phyloP scores from a whole-genome alignment of 1,284 basidiomycete genomes.

The Cutaneotrichosporon spelunceum region DNA sequence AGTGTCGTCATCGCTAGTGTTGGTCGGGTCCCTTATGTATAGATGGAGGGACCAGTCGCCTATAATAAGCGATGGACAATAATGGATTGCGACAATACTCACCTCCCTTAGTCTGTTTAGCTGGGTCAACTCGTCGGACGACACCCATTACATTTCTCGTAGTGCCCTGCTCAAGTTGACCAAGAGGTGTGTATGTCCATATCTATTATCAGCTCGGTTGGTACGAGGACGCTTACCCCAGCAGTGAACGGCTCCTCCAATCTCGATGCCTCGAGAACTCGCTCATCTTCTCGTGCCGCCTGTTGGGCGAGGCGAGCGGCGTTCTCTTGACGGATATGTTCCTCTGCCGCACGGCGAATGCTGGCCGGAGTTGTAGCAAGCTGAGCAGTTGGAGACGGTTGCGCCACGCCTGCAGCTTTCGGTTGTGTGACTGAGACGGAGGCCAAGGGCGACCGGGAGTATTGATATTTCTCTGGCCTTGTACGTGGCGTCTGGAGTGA shows the following conservation, averaged over 20 bases:
- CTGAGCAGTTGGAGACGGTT: neutral
- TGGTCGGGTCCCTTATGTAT: slow-evolving; percentile 33
- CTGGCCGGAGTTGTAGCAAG: neutral
- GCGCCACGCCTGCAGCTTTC: neutral
- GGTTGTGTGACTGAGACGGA: no score
- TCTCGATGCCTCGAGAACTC: neutral
- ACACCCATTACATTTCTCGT: slow-evolving; percentile 20
- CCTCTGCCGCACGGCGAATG: neutral
- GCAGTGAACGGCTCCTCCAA: neutral
- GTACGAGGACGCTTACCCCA: neutral
- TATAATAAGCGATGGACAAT: neutral
- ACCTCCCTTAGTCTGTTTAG: slow-evolving; percentile 2
- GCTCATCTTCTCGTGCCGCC: neutral
- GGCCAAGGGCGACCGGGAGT: no score
- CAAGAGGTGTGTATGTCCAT: slow-evolving; percentile 15
- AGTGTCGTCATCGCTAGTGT: slow-evolving; percentile 27
- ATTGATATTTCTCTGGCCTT: no score
- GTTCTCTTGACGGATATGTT: neutral
- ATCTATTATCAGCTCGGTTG: neutral
- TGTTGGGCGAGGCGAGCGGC: neutral
- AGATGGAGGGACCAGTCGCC: slow-evolving; percentile 26
- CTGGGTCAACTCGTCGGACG: slow-evolving; percentile 12
- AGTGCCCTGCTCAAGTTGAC: neutral
- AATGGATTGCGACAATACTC: neutral
- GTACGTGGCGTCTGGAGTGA: no score